Evolutionary conservation across 352 stramenopile species (phyloP).

Genomic region (Pythium diclinum): DNA sequence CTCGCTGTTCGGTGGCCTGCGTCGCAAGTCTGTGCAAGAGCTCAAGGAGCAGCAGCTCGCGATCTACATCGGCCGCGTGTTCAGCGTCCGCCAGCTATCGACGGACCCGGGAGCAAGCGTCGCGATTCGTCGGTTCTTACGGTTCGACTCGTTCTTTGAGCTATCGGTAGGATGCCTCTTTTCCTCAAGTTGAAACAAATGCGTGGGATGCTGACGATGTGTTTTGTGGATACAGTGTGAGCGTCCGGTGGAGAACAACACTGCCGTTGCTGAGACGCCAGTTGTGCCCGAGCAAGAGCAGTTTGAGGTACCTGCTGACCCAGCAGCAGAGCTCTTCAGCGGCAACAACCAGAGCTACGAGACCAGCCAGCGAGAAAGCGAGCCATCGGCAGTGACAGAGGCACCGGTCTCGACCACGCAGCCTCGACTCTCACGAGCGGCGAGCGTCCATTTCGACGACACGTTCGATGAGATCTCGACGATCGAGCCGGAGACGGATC

Average conservation of each 20-base stretch:
- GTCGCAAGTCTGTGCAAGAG: slow-evolving; percentile 65
- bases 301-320: background rate
- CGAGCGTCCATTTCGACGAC: slow-evolving; percentile 36
- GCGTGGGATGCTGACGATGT: background rate
- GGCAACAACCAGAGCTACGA: background rate
- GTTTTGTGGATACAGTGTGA: slow-evolving; percentile 10
- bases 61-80: slow-evolving; percentile 56
- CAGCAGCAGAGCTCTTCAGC: background rate
- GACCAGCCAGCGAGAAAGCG: background rate
- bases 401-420: slow-evolving; percentile 9
- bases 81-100: slow-evolving; percentile 10
- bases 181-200: background rate
- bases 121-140: slow-evolving; percentile 46
- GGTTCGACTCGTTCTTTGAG: slow-evolving; percentile 69
- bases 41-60: slow-evolving; percentile 70
- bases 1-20: slow-evolving; percentile 63
- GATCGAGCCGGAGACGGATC: slow-evolving; percentile 49
- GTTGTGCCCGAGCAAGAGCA: background rate
- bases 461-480: slow-evolving; percentile 54
- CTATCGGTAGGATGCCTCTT: slow-evolving; percentile 40
- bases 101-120: slow-evolving; percentile 17
- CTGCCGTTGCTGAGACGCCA: background rate
- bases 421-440: slow-evolving; percentile 5
- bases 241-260: slow-evolving; percentile 12
- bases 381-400: background rate